Conservation (phyloP, 139 green algal genomes). For the Volvox africanus region DNA sequence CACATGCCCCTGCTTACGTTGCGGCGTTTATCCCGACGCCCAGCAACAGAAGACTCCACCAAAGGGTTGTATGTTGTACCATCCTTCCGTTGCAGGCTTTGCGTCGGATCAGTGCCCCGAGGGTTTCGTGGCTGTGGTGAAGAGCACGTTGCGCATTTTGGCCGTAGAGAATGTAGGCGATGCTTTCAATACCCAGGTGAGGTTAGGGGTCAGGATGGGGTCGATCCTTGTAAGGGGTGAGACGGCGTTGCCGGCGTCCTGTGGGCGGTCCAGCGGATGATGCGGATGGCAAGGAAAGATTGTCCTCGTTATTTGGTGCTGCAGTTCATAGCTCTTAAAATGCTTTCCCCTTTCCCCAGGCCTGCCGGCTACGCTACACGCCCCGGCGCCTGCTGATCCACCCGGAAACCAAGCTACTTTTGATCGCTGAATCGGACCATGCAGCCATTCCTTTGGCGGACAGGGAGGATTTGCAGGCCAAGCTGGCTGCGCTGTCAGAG, state of each 20-base stretch:
- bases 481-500: constrained; percentile 22
- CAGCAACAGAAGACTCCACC: too few species aligned
- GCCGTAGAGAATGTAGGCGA: constrained; percentile 94
- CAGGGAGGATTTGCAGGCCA: constrained; percentile 66
- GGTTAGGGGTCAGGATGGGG: neutral
- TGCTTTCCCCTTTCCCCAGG: neutral
- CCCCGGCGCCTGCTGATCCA: constrained; percentile 91
- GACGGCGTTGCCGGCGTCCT: too few species aligned
- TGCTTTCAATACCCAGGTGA: constrained; percentile 88
- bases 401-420: constrained; percentile 75
- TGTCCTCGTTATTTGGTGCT: neutral
- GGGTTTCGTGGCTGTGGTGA: constrained; percentile 94
- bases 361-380: constrained; percentile 93
- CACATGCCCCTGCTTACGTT: too few species aligned
- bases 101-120: constrained; percentile 95
- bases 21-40: too few species aligned
- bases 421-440: constrained; percentile 85
- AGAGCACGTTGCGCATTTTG: constrained; percentile 91
- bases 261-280: too few species aligned
- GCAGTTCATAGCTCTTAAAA: too few species aligned
- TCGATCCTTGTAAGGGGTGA: too few species aligned
- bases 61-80: too few species aligned
- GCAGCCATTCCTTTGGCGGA: constrained; percentile 76
- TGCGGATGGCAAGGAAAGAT: neutral
- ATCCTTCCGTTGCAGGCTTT: constrained; percentile 77